Evolutionary conservation across 495 filamentous ascomycete species (phyloP).

Genomic region (Staphylotrichum tortipilum): DNA sequence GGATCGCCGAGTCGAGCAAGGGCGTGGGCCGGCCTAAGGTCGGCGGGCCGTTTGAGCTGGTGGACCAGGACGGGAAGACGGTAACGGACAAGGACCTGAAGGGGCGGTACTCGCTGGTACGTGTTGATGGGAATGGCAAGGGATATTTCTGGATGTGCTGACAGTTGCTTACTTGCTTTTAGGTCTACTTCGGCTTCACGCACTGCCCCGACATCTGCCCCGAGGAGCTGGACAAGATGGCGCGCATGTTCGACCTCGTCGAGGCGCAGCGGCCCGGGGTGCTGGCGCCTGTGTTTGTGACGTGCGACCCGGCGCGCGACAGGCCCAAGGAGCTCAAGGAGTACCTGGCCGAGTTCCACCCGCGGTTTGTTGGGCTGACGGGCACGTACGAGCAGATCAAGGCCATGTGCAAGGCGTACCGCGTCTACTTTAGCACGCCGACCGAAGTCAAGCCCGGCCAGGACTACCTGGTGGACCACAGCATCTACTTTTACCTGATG

Average conservation of each 20-base stretch:
- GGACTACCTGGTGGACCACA: conserved; percentile 97
- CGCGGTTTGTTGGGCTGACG: conserved; percentile 78
- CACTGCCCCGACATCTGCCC: conserved; percentile 99
- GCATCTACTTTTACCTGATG: conserved; percentile 99
- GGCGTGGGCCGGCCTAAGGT: conserved; percentile 89
- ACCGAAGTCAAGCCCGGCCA: conserved; percentile 77
- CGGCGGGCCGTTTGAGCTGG: conserved; percentile 73
- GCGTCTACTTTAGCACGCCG: conserved; percentile 96
- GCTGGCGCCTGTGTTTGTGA: conserved; percentile 72
- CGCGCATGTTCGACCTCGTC: conserved; percentile 79
- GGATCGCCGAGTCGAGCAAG: conserved; percentile 83
- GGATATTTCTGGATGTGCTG: background rate
- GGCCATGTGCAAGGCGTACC: conserved; percentile 83
- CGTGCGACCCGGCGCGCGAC: conserved; percentile 89
- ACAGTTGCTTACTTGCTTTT: background rate
- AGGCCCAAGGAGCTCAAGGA: conserved; percentile 71
- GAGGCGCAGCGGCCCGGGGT: conserved; percentile 35
- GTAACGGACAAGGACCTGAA: conserved; percentile 72
- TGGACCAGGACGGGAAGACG: conserved; percentile 68
- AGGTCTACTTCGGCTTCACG: conserved; percentile 96
- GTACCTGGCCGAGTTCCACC: conserved; percentile 89
- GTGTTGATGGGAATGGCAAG: conserved; percentile 9
- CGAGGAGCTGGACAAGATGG: conserved; percentile 98
- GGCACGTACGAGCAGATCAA: conserved; percentile 90
- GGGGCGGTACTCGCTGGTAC: conserved; percentile 71